Percentiles rank a stretch among this genome's conserved stretches.
phyloP scores from a whole-genome alignment of 805 yeast genomes.

The Kuraishia ogatae region DNA sequence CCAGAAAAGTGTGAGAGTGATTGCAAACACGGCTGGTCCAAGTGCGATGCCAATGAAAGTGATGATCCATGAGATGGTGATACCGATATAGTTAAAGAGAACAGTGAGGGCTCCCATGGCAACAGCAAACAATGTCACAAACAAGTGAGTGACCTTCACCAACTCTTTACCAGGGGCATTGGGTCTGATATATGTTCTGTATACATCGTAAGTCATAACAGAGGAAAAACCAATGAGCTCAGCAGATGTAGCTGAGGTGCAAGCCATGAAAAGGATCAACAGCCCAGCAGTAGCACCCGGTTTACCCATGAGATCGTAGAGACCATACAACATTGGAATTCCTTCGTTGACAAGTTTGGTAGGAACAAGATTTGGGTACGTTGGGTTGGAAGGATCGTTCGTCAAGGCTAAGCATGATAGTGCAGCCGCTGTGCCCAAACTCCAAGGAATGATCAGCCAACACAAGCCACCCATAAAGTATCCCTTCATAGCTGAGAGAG shows the following conservation, averaged over 20 bases:
- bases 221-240: conserved; percentile 33
- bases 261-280: conserved; percentile 31
- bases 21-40: conserved; percentile 42
- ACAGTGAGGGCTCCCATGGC: conserved; percentile 29
- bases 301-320: conserved; percentile 25
- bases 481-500: conserved; percentile 19
- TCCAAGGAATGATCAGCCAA: conserved; percentile 23
- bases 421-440: conserved; percentile 22
- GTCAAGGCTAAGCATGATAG: conserved; percentile 25
- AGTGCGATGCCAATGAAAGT: conserved; percentile 40
- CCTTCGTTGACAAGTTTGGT: conserved; percentile 29
- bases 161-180: conserved; percentile 28
- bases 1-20: conserved; percentile 34
- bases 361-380: conserved; percentile 32
- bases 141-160: conserved; percentile 24
- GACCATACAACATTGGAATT: conserved; percentile 27
- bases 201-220: conserved; percentile 29
- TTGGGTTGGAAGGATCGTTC: conserved; percentile 23
- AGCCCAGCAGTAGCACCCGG: conserved; percentile 33
- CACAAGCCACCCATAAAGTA: conserved; percentile 22
- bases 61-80: conserved; percentile 30
- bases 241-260: conserved; percentile 32
- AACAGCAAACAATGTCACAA: conserved; percentile 33
- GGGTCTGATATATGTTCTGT: conserved; percentile 29
- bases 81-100: conserved; percentile 31